Base-by-base conservation (phyloP, 306 rosid genomes). In the Glycine latifolia region DNA sequence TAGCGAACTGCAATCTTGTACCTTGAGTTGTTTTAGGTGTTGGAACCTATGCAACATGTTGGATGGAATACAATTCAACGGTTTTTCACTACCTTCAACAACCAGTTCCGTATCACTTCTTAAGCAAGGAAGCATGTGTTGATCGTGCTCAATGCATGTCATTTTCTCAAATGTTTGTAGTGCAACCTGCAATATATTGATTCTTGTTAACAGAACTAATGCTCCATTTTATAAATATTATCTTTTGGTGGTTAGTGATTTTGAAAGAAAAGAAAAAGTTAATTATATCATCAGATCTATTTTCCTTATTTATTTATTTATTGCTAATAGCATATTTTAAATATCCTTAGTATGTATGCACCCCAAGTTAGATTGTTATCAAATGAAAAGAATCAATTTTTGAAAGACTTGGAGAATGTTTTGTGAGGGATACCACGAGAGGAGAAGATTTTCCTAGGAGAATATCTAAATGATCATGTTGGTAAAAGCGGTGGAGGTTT, bases 11-110 rank as follows among this genome's bases (percentile, higher is more conserved):
- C 80, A 74, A 13, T 66, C 85, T 15, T 56, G 68, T 16, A 74
- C 75, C 43, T 81, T 75, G 44, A 81, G 76, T 47, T 66, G 85
- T 54, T 75, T 81, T 58, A 81, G 39, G 73, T 81, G 61, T 43
- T 74, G 71, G 26, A 37, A 39, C 31, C 13, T 44, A 61, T 61
- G 67, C 67, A 61, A 15, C 67, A 61, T 61, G 67, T 10, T 61
- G 67, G 67, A 26, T 61, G 67, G 67, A 31, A 61, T 61, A 10
- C 67, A 61, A 61, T 31, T 6, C 15, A 61, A 61, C 43, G 20
- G 15, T 10, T 61, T 61, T 10, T 61, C 67, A 31, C 8, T 10
- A 10, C 67, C 67, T 61, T 31, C 15, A 26, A 61, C 15, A 31
- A 60, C 66, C 66, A 61, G 5, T 31, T 61, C 67, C 31, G 67